Conservation (phyloP, 257 asterid species). For the Scutellaria barbata region DNA sequence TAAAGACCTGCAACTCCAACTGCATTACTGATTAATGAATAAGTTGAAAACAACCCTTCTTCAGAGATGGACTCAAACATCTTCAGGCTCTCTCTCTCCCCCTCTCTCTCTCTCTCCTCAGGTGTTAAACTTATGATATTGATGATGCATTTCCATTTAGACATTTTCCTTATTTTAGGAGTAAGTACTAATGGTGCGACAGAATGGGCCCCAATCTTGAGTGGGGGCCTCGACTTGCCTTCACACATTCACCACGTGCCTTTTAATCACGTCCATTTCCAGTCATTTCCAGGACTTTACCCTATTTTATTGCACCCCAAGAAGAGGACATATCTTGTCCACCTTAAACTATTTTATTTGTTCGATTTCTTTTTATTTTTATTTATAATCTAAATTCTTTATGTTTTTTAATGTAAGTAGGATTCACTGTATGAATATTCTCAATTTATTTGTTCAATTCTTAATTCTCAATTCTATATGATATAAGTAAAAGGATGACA, state of each 20-base stretch:
- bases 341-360: not conserved
- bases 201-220: conserved; percentile 26
- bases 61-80: conserved; percentile 43
- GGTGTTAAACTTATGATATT: not conserved
- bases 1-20: conserved; percentile 81
- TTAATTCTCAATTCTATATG: no score
- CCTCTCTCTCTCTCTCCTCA: not conserved
- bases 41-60: conserved; percentile 49
- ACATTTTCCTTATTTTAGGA: not conserved
- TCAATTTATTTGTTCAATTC: no score
- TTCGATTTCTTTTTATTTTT: not conserved
- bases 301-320: not conserved
- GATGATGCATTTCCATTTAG: not conserved
- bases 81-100: conserved; percentile 9
- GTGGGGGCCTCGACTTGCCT: not conserved
- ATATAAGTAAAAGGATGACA: no score
- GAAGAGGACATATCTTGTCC: not conserved
- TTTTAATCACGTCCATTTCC: not conserved
- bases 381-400: no score
- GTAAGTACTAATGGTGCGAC: not conserved
- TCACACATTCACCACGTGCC: conserved; percentile 33
- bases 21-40: conserved; percentile 57
- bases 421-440: no score
- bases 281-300: not conserved
- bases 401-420: no score